Conservation (phyloP, 306 rosid genomes). For the Pyrus pyrifolia region DNA sequence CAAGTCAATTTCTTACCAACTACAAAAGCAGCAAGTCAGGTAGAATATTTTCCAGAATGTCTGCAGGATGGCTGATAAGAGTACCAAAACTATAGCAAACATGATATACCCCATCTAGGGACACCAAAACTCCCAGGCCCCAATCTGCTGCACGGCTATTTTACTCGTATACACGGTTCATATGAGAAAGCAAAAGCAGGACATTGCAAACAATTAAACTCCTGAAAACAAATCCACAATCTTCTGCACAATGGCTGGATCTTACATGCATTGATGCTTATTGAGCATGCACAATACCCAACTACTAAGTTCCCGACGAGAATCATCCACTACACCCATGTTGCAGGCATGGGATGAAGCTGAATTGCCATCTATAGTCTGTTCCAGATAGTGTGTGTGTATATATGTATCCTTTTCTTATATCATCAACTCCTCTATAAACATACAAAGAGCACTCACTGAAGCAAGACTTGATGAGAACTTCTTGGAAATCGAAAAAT, state of each 20-base stretch:
- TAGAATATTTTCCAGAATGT: slow-evolving; percentile 87
- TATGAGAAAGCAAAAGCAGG: slow-evolving; percentile 45
- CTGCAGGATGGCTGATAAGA: slow-evolving; percentile 84
- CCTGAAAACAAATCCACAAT: slow-evolving; percentile 50
- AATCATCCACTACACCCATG: slow-evolving; percentile 25
- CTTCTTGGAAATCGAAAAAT: background rate
- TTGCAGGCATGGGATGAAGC: slow-evolving; percentile 29
- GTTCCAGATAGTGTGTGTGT: background rate
- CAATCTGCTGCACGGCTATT: slow-evolving; percentile 65
- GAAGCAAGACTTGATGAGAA: background rate
- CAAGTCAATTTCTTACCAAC: slow-evolving; percentile 82
- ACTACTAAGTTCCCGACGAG: slow-evolving; percentile 18
- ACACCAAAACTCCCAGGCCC: slow-evolving; percentile 69
- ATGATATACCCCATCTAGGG: slow-evolving; percentile 60
- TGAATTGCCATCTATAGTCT: slow-evolving; percentile 15
- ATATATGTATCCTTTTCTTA: background rate
- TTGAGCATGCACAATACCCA: slow-evolving; percentile 29
- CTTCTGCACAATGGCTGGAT: slow-evolving; percentile 55
- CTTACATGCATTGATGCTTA: slow-evolving; percentile 41
- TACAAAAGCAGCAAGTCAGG: slow-evolving; percentile 97
- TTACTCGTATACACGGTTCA: slow-evolving; percentile 53
- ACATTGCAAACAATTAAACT: slow-evolving; percentile 55
- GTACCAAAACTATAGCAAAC: slow-evolving; percentile 70
- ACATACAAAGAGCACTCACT: background rate
- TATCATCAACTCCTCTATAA: background rate